Evolutionary conservation across 2,329 filamentous ascomycete species (phyloP).

Genomic region (Trichoderma endophyticum): DNA sequence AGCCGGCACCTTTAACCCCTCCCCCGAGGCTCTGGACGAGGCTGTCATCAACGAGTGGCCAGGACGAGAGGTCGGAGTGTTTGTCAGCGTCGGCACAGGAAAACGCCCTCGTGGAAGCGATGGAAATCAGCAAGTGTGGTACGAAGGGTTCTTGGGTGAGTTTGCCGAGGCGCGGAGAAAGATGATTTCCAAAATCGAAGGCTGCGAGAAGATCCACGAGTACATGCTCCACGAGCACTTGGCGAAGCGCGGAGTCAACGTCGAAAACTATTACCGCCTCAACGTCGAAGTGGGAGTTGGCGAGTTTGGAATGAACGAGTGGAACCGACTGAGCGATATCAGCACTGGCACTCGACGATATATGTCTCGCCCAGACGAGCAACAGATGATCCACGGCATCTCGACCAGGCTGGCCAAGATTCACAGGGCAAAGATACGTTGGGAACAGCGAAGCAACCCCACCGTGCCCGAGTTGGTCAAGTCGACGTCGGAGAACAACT

Average conservation of each 20-base stretch:
- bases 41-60: constrained; percentile 93
- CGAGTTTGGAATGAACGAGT: constrained; percentile 99
- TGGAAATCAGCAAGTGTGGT: constrained; percentile 77
- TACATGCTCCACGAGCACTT: constrained; percentile 80
- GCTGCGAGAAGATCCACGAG: constrained; percentile 86
- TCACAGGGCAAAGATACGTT: constrained; percentile 68
- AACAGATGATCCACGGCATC: constrained; percentile 72
- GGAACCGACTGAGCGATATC: constrained; percentile 90
- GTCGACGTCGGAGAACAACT: constrained; percentile 39
- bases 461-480: constrained; percentile 45
- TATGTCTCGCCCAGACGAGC: constrained; percentile 68
- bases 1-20: constrained; percentile 84
- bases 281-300: constrained; percentile 96
- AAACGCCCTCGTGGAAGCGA: constrained; percentile 67
- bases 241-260: constrained; percentile 71
- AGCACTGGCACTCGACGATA: constrained; percentile 88
- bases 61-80: constrained; percentile 85
- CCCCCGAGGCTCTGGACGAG: constrained; percentile 82
- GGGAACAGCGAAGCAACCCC: constrained; percentile 51
- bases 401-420: constrained; percentile 82
- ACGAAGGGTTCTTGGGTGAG: constrained; percentile 87
- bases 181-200: constrained; percentile 89
- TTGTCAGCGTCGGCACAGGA: constrained; percentile 92
- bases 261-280: constrained; percentile 91
- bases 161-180: constrained; percentile 86